Evolutionary conservation across 306 rosid species (phyloP), one percentile per base, ranked within the genome.

Genomic region (Styphnolobium japonicum): DNA sequence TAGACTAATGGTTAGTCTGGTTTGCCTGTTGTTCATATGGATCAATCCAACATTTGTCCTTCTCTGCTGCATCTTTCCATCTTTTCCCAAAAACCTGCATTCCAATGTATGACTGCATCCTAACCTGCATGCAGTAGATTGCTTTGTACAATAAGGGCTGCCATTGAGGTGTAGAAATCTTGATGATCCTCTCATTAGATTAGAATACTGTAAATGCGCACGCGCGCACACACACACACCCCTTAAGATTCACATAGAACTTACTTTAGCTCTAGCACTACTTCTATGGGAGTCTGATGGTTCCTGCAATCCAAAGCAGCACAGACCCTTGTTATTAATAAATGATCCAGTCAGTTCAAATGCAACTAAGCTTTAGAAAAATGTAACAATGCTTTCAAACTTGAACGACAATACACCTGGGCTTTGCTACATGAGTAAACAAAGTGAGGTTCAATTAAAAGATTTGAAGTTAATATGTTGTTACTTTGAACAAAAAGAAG

Each of bases 251-350:
- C 33, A 40, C 34, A 18, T 8, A 21, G 27, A 4, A 37, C 85
- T 65, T 82, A 92, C 94, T 86, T 86, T 87, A 43, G 79, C 81
- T 88, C 98, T 87, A 73, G 78, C 74, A 83, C 72, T 83, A 31
- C 67, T 81, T 75, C 57, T 64, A 49, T 62, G 61, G 39, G 86
- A 31, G 48, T 72, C 65, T 14, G 84, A 39, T 14, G 74, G 51
- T 27, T 19, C 86, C 97, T 93, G 89, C 86, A 83, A 78, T 67
- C 61, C 67, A 64, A 71, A 75, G 49, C 71, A 83, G 71, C 31
- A 55, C 63, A 67, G 40, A 71, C 77, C 5, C 18, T 52, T 57
- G 71, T 22, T 10, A 52, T 23, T 31, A 51, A 71, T 56, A 31
- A 36, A 52, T 16, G 45, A 70, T n/a, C 31, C 23, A 42, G 71